Base-by-base conservation (phyloP, 2,329 filamentous ascomycete genomes). In the Cadophora sp. region DNA sequence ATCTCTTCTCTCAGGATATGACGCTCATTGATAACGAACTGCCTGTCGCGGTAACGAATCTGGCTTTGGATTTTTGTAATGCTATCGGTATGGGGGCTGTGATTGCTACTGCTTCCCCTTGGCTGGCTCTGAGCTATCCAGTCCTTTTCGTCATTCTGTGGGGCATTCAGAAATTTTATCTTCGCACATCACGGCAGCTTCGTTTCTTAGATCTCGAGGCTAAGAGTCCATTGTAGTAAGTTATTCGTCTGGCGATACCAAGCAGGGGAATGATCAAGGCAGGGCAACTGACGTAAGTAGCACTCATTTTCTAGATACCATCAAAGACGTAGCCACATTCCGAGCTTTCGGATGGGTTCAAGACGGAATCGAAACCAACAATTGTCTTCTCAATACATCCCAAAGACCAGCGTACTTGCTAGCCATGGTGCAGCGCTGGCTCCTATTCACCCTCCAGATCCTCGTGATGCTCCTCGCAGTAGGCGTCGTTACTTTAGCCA, bases 141-240 rank as follows among this genome's bases (percentile, higher is more conserved):
- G 36, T 64, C 24, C 36, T 72, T 16, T 48, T 71, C 30, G 7
- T 70, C n/a, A 11, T 61, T 16, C 9, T 69, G 6, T 71, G 59
- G 41, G 27, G 67, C 18, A 30, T 73, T 20, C 81, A 83, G 66
- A 79, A 79, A 39, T 74, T 81, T 58, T 84, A 76, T 81, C 3
- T 84, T 8, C 77, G 80, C 4, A 84, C 82, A 4, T 83, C 82
- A 2, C 80, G 83, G 4, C 83, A 84, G 66, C 69, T 84, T 11
- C 79, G 82, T 67, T 78, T 81, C 45, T 72, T 84, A 47, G 82
- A 84, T 50, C 74, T 84, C 18, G 83, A 84, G 71, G 66, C 59
- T 1, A 68, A 69, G 59, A 78, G 80, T 1, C 83, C 82, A 1
- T 71, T 84, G 0, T 84, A 48, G n/a, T 48, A 13, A 5, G 36